Base-by-base conservation (phyloP, 1,284 basidiomycete genomes). In the Ustilago nuda region DNA sequence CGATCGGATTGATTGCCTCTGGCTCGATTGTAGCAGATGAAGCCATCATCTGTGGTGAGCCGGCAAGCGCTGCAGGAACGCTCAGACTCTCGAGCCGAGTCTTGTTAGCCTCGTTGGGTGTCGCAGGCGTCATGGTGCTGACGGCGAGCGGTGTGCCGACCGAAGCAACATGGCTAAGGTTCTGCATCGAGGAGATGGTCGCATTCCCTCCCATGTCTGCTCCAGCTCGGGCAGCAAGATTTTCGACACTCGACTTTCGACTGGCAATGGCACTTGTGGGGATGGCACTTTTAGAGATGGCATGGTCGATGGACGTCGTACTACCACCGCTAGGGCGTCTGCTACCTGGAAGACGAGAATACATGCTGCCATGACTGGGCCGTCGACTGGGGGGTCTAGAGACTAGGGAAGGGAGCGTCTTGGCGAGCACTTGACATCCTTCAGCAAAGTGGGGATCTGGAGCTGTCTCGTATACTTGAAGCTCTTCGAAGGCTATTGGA, bases 391-490 rank as follows among this genome's bases (percentile, higher is more conserved):
- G 72, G 12, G 76, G 72, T 32, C 71, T 57, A 11, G 72, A 68
- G 19, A 70, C 60, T 54, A 72, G 65, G 3, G 73, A 64, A 8
- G 77, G 79, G 3, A 81, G 66, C 39, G 76, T 76, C 32, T 56
- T 72, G 15, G 74, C 64, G 6, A 81, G 67, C 27, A 78, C 63
- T 12, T 70, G 72, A 56, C 77, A 79, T 5, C 78, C 70, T 33
- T 72, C 64, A 6, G 61, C 71, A 53, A 85, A 80, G 48, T 68
- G 30, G 1, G 72, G 56, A 59, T 83, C 77, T 4, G 72, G 68
- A 15, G 69, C 56, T 6, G 82, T 84, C 56, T 76, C 76, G 67
- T 85, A 85, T 19, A 85, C 83, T 15, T 75, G 70, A 12, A 82
- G 64, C 45, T 75, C 67, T 48, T 84, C 77, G 9, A 76, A 59